Evolutionary conservation across 306 rosid species (phyloP).

Genomic region (Cyamopsis tetragonoloba): DNA sequence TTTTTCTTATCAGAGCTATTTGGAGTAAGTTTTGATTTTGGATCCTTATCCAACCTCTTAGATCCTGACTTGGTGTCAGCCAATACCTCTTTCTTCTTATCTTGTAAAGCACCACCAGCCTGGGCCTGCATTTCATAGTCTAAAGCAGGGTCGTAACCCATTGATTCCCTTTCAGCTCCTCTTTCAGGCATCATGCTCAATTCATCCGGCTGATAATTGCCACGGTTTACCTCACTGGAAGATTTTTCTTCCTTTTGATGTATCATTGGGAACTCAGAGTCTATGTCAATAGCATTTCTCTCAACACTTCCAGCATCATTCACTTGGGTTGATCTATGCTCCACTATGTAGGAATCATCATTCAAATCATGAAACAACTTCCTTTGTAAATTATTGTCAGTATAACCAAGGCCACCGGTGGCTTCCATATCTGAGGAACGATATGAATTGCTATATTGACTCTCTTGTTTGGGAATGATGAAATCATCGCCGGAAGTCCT

Average conservation of each 20-base stretch:
- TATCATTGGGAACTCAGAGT: slow-evolving; percentile 62
- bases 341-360: slow-evolving; percentile 82
- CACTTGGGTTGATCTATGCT: slow-evolving; percentile 51
- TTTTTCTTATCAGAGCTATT: slow-evolving; percentile 56
- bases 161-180: slow-evolving; percentile 55
- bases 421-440: slow-evolving; percentile 46
- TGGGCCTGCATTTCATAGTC: slow-evolving; percentile 81
- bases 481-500: slow-evolving; percentile 61
- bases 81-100: slow-evolving; percentile 49
- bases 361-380: slow-evolving; percentile 53
- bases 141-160: slow-evolving; percentile 77
- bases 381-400: slow-evolving; percentile 41
- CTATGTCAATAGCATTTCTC: slow-evolving; percentile 76
- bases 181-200: slow-evolving; percentile 83
- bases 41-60: slow-evolving; percentile 59
- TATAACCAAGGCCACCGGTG: slow-evolving; percentile 51
- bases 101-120: slow-evolving; percentile 29
- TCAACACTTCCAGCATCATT: slow-evolving; percentile 47
- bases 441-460: slow-evolving; percentile 37
- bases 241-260: slow-evolving; percentile 44
- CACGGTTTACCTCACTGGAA: slow-evolving; percentile 33
- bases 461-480: slow-evolving; percentile 49
- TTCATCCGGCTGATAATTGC: slow-evolving; percentile 72
- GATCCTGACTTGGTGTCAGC: slow-evolving; percentile 47
- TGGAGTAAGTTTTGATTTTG: slow-evolving; percentile 51